A percentile compares a stretch with the other conserved stretches of the same genome.
Evolutionary conservation across 202 grass and related monocot genomes (phyloP).

Genomic region (Miscanthus sacchariflorus): DNA sequence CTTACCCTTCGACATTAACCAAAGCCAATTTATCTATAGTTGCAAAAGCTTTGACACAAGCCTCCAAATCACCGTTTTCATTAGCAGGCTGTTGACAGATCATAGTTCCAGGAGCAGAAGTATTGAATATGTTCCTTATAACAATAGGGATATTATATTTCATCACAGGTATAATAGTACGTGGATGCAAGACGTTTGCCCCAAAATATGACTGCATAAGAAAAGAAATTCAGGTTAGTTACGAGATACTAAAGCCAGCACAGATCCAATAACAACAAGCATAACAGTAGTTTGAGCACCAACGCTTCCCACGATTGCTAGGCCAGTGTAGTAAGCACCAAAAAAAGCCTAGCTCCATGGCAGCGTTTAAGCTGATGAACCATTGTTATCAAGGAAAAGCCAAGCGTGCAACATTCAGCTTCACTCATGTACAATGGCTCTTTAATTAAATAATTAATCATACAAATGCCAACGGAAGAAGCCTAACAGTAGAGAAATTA

Average conservation of each 20-base stretch:
- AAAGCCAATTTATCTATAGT: slow-evolving; percentile 94
- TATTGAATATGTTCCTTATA: slow-evolving; percentile 96
- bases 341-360: slow-evolving; percentile 10
- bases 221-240: slow-evolving; percentile 35
- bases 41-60: slow-evolving; percentile 89
- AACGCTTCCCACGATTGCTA: slow-evolving; percentile 5
- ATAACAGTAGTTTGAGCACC: neutral
- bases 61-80: slow-evolving; percentile 76
- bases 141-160: slow-evolving; percentile 83
- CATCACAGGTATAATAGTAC: slow-evolving; percentile 99
- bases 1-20: slow-evolving; percentile 98
- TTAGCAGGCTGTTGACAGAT: slow-evolving; percentile 78
- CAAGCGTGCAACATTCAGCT: neutral
- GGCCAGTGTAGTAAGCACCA: neutral
- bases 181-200: slow-evolving; percentile 95
- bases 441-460: neutral
- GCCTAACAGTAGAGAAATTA: slow-evolving; percentile 52
- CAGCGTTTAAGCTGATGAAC: neutral
- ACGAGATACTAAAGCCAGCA: slow-evolving; percentile 20
- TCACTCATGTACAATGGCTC: neutral
- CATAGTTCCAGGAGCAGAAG: slow-evolving; percentile 78
- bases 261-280: neutral
- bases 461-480: slow-evolving; percentile 4
- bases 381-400: neutral
- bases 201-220: slow-evolving; percentile 83